These are phyloP conservation scores for Calonectria pauciramosa DNA, from an alignment of 2,329 filamentous ascomycete genomes.

Conservation along the genomic window DNA sequence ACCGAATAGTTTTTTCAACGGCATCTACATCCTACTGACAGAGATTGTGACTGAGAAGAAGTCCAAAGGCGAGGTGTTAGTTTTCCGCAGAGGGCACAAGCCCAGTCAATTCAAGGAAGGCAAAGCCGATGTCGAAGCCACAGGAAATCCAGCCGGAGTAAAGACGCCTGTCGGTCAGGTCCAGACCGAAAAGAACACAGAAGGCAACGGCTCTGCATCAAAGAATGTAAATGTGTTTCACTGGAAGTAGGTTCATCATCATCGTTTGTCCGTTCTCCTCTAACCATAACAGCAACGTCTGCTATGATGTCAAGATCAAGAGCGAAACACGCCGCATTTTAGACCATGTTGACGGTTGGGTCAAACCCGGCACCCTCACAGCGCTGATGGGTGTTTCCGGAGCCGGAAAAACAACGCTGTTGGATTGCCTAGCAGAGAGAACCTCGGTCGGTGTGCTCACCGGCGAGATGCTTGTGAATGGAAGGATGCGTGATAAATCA, in stretches of 20 bases:
- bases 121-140: neutral
- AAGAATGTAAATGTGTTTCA: neutral
- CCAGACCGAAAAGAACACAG: neutral
- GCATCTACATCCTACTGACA: constrained; percentile 72
- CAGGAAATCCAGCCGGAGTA: neutral
- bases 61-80: constrained; percentile 81
- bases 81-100: constrained; percentile 80
- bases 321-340: constrained; percentile 80
- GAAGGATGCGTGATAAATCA: constrained; percentile 77
- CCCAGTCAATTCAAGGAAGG: constrained; percentile 38
- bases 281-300: constrained; percentile 69
- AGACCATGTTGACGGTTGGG: constrained; percentile 91
- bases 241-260: neutral
- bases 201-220: neutral
- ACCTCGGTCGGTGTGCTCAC: constrained; percentile 90
- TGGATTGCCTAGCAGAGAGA: constrained; percentile 88
- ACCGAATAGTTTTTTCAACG: constrained; percentile 60
- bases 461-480: constrained; percentile 82
- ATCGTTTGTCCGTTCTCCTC: neutral
- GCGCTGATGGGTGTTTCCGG: constrained; percentile 93
- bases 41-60: constrained; percentile 76
- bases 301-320: constrained; percentile 85
- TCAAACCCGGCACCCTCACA: constrained; percentile 91
- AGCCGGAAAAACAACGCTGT: constrained; percentile 92
- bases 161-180: neutral